These are phyloP conservation scores for Podospora tetraspora DNA, from an alignment of 495 filamentous ascomycete species.

Conservation along the genomic window DNA sequence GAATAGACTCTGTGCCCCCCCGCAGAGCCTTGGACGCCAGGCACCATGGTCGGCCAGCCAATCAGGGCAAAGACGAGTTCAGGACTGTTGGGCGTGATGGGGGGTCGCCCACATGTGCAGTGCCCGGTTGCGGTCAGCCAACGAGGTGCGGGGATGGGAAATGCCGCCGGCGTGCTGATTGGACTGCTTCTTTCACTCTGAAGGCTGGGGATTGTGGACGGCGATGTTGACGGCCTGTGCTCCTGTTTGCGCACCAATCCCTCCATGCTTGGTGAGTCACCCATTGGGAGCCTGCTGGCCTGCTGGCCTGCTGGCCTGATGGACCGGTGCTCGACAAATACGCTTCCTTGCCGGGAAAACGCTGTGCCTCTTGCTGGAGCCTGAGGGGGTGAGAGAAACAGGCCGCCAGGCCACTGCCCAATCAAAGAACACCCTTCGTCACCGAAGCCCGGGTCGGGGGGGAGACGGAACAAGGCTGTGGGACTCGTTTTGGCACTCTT, in stretches of 20 bases:
- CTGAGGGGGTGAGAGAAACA: not conserved
- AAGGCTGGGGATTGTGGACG: not conserved
- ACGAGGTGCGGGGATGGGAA: not conserved
- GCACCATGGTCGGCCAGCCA: not conserved
- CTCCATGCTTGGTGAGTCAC: too few relatives aligned
- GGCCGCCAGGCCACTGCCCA: not conserved
- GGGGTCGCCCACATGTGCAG: conserved; percentile 3
- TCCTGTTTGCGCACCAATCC: too few relatives aligned
- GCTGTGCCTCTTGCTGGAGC: too few relatives aligned
- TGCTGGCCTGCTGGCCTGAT: too few relatives aligned
- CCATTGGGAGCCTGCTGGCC: too few relatives aligned
- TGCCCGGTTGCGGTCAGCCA: not conserved
- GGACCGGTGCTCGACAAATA: not conserved
- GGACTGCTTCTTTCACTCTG: not conserved
- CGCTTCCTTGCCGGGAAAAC: not conserved
- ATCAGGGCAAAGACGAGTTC: not conserved
- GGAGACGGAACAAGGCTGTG: too few relatives aligned
- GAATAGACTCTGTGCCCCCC: not conserved
- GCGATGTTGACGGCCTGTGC: not conserved
- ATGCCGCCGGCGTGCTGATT: not conserved
- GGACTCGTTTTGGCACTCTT: too few relatives aligned
- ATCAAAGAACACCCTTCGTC: not conserved
- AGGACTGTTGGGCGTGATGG: not conserved
- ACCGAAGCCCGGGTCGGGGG: not conserved
- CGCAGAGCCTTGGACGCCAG: not conserved